Percentiles rank a stretch among this genome's conserved stretches.
Conservation (phyloP, 345 rosid species). For the Rhodamnia rubescens region DNA sequence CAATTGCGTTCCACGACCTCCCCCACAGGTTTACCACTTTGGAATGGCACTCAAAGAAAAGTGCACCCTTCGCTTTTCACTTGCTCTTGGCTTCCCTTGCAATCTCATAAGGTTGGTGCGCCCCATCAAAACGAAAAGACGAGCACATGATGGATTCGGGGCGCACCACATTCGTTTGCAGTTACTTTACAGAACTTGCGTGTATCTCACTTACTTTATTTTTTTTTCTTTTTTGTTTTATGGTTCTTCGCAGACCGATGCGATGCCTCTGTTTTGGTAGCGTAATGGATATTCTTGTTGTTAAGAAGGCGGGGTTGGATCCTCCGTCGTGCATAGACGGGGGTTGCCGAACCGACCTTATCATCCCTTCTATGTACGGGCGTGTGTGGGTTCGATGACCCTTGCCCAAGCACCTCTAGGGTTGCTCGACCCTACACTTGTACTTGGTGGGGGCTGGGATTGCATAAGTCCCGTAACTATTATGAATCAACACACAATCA, state of each 20-base stretch:
- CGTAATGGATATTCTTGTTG: not conserved
- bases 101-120: not conserved
- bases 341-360: no score
- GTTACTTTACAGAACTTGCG: not conserved
- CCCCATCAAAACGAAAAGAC: not conserved
- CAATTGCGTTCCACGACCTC: not conserved
- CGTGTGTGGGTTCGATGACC: not conserved
- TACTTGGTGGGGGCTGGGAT: not conserved
- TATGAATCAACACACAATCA: no score
- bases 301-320: not conserved
- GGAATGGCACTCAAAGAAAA: no score
- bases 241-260: not conserved
- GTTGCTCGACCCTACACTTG: not conserved
- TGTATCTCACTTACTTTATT: not conserved
- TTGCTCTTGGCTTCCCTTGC: no score
- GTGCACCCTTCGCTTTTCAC: not conserved
- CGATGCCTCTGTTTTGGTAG: not conserved
- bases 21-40: not conserved
- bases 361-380: rapidly evolving
- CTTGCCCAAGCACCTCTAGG: not conserved
- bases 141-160: not conserved
- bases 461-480: not conserved
- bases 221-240: no score
- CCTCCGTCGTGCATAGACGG: not conserved
- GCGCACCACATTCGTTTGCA: not conserved